phyloP scores from a whole-genome alignment of 257 asterid genomes.

The Sherardia arvensis region DNA sequence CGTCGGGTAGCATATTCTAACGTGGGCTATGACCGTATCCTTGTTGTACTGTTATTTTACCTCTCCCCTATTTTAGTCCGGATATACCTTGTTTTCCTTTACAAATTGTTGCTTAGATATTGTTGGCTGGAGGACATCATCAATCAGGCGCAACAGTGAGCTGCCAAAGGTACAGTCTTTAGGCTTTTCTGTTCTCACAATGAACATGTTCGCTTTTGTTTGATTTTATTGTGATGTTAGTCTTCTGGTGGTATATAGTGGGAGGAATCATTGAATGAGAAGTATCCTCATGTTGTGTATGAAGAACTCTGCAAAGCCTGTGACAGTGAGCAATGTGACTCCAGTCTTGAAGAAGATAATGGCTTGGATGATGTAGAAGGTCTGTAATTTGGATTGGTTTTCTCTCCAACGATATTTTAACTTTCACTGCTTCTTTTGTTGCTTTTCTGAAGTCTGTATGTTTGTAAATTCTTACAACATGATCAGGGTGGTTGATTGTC shows the following conservation, averaged over 20 bases:
- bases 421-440: background rate
- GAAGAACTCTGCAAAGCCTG: constrained; percentile 91
- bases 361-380: constrained; percentile 77
- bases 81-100: constrained; percentile 29
- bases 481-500: background rate
- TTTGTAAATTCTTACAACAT: background rate
- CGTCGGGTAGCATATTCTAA: constrained; percentile 93
- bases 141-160: constrained; percentile 81
- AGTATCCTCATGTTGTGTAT: constrained; percentile 88
- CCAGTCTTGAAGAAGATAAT: constrained; percentile 30
- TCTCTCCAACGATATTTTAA: background rate
- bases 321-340: constrained; percentile 42
- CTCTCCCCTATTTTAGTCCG: background rate
- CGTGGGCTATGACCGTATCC: constrained; percentile 97
- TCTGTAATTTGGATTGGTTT: constrained; percentile 17
- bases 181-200: constrained; percentile 3
- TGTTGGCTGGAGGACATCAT: constrained; percentile 99
- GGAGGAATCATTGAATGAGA: constrained; percentile 71
- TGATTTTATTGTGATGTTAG: constrained; percentile 4
- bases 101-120: constrained; percentile 47
- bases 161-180: constrained; percentile 65
- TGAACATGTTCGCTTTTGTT: constrained; percentile 4
- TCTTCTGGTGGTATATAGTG: constrained; percentile 41
- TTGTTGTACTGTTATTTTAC: constrained; percentile 4
- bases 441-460: background rate